Base-by-base conservation (phyloP, 305 asterid species). In the Fraxinus albicans region DNA sequence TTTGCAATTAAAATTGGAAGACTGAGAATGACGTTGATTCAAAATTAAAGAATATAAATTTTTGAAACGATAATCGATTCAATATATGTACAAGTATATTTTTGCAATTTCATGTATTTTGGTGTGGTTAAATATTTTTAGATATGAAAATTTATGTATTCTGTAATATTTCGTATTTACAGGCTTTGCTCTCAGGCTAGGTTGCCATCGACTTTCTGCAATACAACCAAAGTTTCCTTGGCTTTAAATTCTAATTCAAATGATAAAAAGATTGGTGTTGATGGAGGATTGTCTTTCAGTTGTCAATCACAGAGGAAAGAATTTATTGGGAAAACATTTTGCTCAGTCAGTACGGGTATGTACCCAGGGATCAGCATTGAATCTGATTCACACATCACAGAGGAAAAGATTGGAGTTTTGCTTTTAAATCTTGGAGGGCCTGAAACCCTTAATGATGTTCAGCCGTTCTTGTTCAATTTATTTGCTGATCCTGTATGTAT, bases 351-450 rank as follows among this genome's bases (percentile, higher is more conserved):
- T 8, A 84, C 80, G 7, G 83, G 75, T 81, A 90, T 94, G 4
- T 88, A 86, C 86, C 87, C 95, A 0, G 87, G 80, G 38, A 77
- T 55, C 76, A 80, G 70, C 8, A 6, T 78, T 8, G 92, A 89
- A 73, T 84, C 90, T 70, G 84, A 79, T 77, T 81, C 94, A 35
- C 87, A 85, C 69, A 79, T 84, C 25, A 50, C 88, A 25, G 95
- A 91, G 69, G 98, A 95, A 65, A 94, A 89, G 87, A 87, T 93
- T 1, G 99, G 99, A 42, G 99, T 95, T 89, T 86, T 95, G 86
- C 96, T 95, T 77, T 89, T 95, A 91, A 94, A 95, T 92, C 99
- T 95, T 70, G 99, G 98, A 85, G 99, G 99, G 60, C 99, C 99
- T 0, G 98, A 94, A 25, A 96, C 99, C 35, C 92, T 96, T 35